Evolutionary conservation across 192 early-diverging fungal species (phyloP).

Genomic region (Linderina pennispora): DNA sequence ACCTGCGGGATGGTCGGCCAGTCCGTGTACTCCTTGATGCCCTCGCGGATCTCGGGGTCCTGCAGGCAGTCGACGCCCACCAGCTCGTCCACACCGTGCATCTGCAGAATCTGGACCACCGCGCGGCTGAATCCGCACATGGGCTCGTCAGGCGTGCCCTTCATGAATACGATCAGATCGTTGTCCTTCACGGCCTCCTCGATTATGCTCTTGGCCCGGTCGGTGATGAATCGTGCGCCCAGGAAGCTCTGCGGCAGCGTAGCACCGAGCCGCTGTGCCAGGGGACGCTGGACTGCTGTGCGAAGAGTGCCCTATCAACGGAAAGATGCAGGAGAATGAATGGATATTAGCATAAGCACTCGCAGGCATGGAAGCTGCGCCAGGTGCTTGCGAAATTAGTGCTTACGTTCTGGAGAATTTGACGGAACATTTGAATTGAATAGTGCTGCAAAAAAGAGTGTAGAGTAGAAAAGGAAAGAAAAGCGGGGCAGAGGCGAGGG

Average conservation of each 20-base stretch:
- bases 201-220: constrained; percentile 19
- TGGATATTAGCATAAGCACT: neutral
- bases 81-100: constrained; percentile 72
- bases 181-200: constrained; percentile 52
- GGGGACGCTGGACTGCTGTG: neutral
- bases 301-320: constrained; percentile 20
- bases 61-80: constrained; percentile 79
- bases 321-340: neutral
- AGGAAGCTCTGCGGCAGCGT: constrained; percentile 7
- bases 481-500: neutral
- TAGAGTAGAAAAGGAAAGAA: constrained; percentile 4
- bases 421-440: constrained; percentile 5
- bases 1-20: constrained; percentile 98
- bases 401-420: constrained; percentile 5
- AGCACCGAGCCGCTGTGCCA: constrained; percentile 1
- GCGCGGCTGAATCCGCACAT: constrained; percentile 93
- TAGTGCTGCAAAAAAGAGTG: neutral
- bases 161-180: constrained; percentile 91
- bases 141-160: constrained; percentile 89
- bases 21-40: constrained; percentile 88
- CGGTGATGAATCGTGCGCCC: constrained; percentile 26
- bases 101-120: constrained; percentile 83
- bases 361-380: no score
- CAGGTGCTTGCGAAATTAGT: no score
- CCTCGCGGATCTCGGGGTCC: constrained; percentile 85